Conservation (phyloP, 257 asterid species). For the Fraxinus anomala region DNA sequence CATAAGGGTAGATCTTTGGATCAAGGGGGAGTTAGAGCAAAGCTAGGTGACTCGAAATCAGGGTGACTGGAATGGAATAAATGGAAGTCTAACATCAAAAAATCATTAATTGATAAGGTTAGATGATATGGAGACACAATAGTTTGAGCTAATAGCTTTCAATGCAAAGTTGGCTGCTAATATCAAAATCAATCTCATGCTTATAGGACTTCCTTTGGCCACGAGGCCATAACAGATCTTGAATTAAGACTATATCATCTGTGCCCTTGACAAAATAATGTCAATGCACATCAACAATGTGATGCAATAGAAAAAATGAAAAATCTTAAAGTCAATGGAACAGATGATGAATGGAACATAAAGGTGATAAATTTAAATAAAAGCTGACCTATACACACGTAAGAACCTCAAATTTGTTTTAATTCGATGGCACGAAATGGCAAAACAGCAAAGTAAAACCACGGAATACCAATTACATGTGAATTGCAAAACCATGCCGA, state of each 20-base stretch:
- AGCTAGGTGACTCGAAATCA: background rate
- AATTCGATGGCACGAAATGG: background rate
- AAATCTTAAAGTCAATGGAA: background rate
- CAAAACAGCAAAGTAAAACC: background rate
- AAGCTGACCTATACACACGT: background rate
- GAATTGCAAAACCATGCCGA: constrained; percentile 95
- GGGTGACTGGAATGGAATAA: background rate
- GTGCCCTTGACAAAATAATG: background rate
- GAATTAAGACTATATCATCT: background rate
- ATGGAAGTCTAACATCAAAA: background rate
- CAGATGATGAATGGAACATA: background rate
- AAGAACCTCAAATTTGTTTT: background rate
- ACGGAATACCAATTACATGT: constrained; percentile 56
- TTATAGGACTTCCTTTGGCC: background rate
- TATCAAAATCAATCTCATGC: background rate
- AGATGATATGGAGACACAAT: background rate
- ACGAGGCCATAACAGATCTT: background rate
- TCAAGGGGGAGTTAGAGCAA: background rate
- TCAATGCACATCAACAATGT: background rate
- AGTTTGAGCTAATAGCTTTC: background rate
- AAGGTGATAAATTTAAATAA: background rate
- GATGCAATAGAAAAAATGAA: background rate
- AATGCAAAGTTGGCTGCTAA: background rate
- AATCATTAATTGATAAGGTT: background rate
- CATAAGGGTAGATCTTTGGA: background rate